Evolutionary conservation across 169 alveolate species (phyloP).

Genomic region (Eimeria nieschulzi): DNA sequence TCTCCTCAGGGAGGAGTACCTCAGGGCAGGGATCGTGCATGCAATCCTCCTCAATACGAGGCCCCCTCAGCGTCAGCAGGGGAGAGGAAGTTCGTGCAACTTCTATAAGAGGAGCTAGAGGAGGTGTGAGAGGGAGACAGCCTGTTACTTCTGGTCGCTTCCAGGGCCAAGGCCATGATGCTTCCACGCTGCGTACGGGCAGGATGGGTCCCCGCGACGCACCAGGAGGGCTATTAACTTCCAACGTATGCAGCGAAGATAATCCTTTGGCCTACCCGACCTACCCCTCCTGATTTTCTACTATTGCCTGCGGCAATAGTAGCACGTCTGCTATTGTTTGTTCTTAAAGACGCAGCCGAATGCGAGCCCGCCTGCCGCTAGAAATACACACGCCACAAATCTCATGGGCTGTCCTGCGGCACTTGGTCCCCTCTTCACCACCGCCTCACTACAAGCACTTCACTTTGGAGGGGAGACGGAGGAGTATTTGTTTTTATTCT

Average conservation of each 20-base stretch:
- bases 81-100: background rate
- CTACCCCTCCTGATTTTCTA: background rate
- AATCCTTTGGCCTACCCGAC: slow-evolving; percentile 66
- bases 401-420: background rate
- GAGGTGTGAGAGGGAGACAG: background rate
- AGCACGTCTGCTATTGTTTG: no score
- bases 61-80: background rate
- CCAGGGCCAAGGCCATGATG: background rate
- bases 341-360: no score
- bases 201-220: background rate
- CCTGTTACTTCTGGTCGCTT: background rate
- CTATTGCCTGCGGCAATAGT: background rate
- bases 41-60: no score
- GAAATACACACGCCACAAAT: background rate
- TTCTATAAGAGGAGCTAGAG: background rate
- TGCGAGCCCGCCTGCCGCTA: no score
- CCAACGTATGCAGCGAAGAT: slow-evolving; percentile 46
- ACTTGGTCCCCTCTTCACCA: no score
- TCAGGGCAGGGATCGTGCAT: no score
- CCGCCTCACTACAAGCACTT: no score
- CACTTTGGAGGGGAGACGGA: no score
- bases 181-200: background rate
- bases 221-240: background rate
- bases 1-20: no score
- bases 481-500: no score